Percentiles rank a stretch among this genome's conserved stretches.
Conservation (phyloP, 2,329 filamentous ascomycete genomes). For the Phialocephala subalpina region DNA sequence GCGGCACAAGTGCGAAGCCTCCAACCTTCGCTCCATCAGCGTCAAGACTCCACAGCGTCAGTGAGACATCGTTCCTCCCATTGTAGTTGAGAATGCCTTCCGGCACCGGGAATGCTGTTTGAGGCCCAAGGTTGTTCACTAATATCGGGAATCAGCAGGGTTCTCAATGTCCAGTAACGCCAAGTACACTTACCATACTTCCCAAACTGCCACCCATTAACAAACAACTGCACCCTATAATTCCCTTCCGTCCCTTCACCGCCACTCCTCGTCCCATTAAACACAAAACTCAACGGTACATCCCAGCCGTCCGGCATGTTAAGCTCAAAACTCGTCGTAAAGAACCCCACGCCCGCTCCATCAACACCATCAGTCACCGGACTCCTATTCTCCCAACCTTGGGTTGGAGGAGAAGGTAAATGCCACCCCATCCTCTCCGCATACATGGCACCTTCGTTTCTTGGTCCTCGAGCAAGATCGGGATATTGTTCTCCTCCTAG, state of each 20-base stretch:
- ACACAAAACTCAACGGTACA: constrained; percentile 3
- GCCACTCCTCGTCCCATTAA: background rate
- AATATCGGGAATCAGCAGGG: background rate
- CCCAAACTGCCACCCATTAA: constrained; percentile 7
- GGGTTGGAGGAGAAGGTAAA: background rate
- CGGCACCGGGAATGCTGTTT: background rate
- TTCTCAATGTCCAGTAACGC: background rate
- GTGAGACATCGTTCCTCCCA: constrained; percentile 70
- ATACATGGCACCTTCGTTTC: constrained; percentile 2
- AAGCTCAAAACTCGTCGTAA: background rate
- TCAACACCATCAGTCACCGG: background rate
- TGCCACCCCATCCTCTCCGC: constrained; percentile 1
- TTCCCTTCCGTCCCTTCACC: background rate
- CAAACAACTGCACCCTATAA: constrained; percentile 3
- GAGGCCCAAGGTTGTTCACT: constrained; percentile 51
- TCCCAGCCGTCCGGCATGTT: background rate
- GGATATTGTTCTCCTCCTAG: background rate
- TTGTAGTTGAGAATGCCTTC: constrained; percentile 58
- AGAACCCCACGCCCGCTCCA: background rate
- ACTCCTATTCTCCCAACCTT: background rate
- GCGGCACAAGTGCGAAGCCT: constrained; percentile 3
- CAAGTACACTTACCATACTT: constrained; percentile 1
- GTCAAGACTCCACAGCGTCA: constrained; percentile 70
- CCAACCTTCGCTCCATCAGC: constrained; percentile 15
- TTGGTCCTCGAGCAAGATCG: background rate